Base-by-base conservation (phyloP, 441 rosid species). In the Sinapis alba region DNA sequence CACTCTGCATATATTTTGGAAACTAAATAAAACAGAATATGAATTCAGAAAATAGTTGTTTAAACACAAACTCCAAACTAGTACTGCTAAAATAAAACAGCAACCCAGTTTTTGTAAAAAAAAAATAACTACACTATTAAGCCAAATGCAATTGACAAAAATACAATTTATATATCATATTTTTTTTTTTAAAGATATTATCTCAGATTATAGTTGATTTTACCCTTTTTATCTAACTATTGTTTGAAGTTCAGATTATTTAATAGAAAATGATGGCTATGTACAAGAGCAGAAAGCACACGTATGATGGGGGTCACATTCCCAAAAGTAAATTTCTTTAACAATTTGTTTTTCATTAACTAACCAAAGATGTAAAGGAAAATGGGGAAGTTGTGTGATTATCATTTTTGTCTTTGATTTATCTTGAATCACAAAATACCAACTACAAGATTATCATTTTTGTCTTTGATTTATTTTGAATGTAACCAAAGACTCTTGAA, bases 151-250 rank as follows among this genome's bases (percentile, higher is more conserved):
- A 10, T 15, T 62, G 62, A 21, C 1, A 60, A 13, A 20, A 30
- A 7, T 7, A 7, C 8, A 30, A 30, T 30, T 10, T 30, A 30
- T 30, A 30, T 30, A 9, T 30, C 36, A 30, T 9, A 30, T 30
- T 24, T 3, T 24, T 24, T 4, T 0, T 28, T 28, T 28, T 28
- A 6, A 28, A 28, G 6, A 28, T 43, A 41, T 63, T 8, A 27
- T 61, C 50, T 23, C 56, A 24, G 15, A 63, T 18, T 24, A 72
- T 21, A 72, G 1, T 34, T 62, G 3, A 6, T 72, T 73, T 54
- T 26, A 38, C 13, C 23, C 54, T 64, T 56, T 16, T 24, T 19
- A 36, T 54, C 45, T 34, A 61, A 8, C 7, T 26, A 15, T 34
- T 23, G 10, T 5, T 32, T 24, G 27, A n/a, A n/a, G n/a, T n/a